These are phyloP conservation scores for Populus tomentosa DNA, from an alignment of 441 rosid genomes.

Conservation along the genomic window DNA sequence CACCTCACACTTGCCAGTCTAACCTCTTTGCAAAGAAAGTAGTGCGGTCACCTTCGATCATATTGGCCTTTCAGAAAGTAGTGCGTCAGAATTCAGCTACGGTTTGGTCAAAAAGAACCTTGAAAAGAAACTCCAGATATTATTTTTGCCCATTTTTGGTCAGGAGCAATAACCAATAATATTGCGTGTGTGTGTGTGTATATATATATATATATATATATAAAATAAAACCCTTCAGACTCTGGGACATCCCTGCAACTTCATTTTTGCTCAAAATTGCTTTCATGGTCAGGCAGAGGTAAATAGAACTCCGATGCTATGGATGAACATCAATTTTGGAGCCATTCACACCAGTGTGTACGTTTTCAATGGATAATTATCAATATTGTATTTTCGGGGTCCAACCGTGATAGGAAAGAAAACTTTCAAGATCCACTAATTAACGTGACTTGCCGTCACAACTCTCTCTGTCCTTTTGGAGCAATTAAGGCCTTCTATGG, in stretches of 20 bases:
- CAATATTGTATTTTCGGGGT: background rate
- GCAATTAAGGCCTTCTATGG: background rate
- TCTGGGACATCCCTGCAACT: constrained; percentile 1
- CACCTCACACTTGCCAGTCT: background rate
- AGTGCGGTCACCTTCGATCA: constrained; percentile 27
- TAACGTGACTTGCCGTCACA: background rate
- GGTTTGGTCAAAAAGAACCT: constrained; percentile 37
- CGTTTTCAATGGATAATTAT: background rate
- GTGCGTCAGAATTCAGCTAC: constrained; percentile 26
- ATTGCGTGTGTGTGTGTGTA: too few relatives aligned
- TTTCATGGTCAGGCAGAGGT: background rate
- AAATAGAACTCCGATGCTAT: background rate
- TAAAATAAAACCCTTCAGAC: background rate
- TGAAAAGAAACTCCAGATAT: constrained; percentile 27
- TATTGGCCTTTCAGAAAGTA: constrained; percentile 19
- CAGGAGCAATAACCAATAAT: constrained; percentile 13
- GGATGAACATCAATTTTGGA: background rate
- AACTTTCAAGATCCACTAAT: background rate
- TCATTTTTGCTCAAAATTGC: background rate
- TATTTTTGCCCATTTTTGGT: constrained; percentile 27
- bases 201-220: background rate
- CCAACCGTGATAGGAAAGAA: background rate
- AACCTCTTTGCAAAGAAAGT: constrained; percentile 15
- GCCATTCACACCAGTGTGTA: background rate
- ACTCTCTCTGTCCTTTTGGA: background rate